phyloP scores from a whole-genome alignment of 2,329 filamentous ascomycete genomes.

The Epichloe aotearoae region DNA sequence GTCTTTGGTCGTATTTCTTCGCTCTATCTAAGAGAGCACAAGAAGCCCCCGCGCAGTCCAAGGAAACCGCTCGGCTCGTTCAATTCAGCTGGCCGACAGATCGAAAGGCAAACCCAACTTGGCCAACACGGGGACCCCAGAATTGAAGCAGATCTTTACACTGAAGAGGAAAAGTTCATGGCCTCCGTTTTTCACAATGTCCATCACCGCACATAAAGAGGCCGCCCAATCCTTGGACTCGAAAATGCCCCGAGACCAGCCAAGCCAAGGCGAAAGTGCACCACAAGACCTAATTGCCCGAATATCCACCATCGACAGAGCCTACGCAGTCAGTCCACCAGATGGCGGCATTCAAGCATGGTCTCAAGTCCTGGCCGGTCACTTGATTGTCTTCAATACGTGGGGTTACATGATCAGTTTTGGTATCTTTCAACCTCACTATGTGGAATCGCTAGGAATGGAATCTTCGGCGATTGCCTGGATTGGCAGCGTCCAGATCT shows the following conservation, averaged over 20 bases:
- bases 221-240: background rate
- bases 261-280: background rate
- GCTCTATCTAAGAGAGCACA: too few species aligned
- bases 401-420: conserved; percentile 27
- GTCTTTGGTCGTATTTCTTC: too few species aligned
- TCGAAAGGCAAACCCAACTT: too few species aligned
- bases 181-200: conserved; percentile 11
- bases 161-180: too few species aligned
- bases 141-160: too few species aligned
- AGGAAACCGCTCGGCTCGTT: too few species aligned
- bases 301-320: conserved; percentile 1
- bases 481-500: conserved; percentile 35
- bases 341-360: conserved; percentile 25
- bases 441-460: conserved; percentile 18
- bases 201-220: background rate
- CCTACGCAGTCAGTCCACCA: conserved; percentile 12
- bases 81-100: too few species aligned
- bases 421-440: conserved; percentile 27
- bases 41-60: too few species aligned
- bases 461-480: conserved; percentile 29
- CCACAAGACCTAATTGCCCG: background rate
- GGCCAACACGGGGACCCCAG: too few species aligned
- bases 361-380: conserved; percentile 24
- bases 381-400: conserved; percentile 24
- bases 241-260: background rate